Evolutionary conservation across 1,139 yeast species (phyloP), one percentile per base, ranked within the genome.

Genomic region (Yamadazyma diddensiae): DNA sequence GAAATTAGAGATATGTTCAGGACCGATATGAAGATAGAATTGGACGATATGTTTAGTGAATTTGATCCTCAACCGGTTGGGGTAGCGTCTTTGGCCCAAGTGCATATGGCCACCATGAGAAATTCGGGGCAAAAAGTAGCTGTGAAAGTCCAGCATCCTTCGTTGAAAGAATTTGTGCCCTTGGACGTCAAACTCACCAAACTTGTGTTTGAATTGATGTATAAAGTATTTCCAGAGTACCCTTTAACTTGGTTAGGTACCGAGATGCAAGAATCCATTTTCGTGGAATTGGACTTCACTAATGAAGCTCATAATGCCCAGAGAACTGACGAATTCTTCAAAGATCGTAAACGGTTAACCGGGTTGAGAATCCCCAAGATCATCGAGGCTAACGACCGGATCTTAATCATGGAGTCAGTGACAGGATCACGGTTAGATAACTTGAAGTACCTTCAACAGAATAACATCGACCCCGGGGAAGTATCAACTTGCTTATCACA

Each of bases 21-120:
- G 28, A 53, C 58, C 2, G 99, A 92, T 53, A 62, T 84, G 46
- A 87, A 85, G 1, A 51, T 59, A n/a, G 43, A 66, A 1, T 54
- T 90, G 15, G 72, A 70, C n/a, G 94, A 84, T 1, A 44, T 79
- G 25, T 92, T 92, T 53, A 55, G 64, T 9, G 77, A 73, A 20
- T 86, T 92, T 53, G 76, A 82, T 42, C 72, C 75, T 0, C 61
- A 57, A 11, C 98, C 99, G 0, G 77, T 92, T 26, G 99, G 98
- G 1, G 95, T 88, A 10, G 98, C 98, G 0, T 86, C 96, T 1
- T 67, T 92, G 45, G 98, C 98, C 0, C 99, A 92, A 52, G 99
- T 92, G 7, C 98, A 92, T 57, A 64, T 70, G 26, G 99, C 95
- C 0, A 72, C 59, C 1, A 57, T 90, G 36, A 72, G 65, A 37